Evolutionary conservation across 345 rosid species (phyloP), one percentile per base, ranked within the genome.

Genomic region (Turritis glabra): DNA sequence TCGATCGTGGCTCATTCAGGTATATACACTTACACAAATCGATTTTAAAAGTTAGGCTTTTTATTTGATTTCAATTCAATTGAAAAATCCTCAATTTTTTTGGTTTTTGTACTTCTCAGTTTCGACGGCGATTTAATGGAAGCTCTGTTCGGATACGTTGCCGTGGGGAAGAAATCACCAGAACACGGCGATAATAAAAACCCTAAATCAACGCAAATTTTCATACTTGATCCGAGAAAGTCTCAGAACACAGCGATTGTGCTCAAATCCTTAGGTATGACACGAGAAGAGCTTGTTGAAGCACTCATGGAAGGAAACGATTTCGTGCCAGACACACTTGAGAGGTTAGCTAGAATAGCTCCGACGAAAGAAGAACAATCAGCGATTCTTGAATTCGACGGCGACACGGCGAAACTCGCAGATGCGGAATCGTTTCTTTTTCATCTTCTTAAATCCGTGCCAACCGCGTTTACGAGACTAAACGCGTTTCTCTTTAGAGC

Each of bases 51-150:
- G 5, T 52, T 14, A 26, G 32, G 5, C 3, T 40, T 51, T 18
- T 72, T n/a, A n/a, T n/a, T n/a, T 13, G 10, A 1, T 2, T 4
- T 21, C 27, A 47, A 59, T 69, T 5, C 26, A 47, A 37, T 48
- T 5, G 8, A 55, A 57, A 33, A 59, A 13, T 0, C 7, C 54
- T 5, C 5, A 30, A 30, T 8, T 35, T 43, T 21, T 8, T 51
- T 8, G 5, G 22, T 33, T 27, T 18, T 26, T n/a, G n/a, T 29
- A 13, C 41, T 19, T 21, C 61, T 57, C 87, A 90, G 98, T 79
- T 73, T 90, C 77, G 97, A 94, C 61, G 89, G 79, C 27, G 90
- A 92, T 71, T 84, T 90, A 23, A 91, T 91, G 99, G 97, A 94
- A 79, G 95, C 96, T 52, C 88, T 94, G 3, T 94, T 94, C 66